Evolutionary conservation across 2,329 filamentous ascomycete genomes (phyloP).

Genomic region (Coniosporium tulheliwenetii): DNA sequence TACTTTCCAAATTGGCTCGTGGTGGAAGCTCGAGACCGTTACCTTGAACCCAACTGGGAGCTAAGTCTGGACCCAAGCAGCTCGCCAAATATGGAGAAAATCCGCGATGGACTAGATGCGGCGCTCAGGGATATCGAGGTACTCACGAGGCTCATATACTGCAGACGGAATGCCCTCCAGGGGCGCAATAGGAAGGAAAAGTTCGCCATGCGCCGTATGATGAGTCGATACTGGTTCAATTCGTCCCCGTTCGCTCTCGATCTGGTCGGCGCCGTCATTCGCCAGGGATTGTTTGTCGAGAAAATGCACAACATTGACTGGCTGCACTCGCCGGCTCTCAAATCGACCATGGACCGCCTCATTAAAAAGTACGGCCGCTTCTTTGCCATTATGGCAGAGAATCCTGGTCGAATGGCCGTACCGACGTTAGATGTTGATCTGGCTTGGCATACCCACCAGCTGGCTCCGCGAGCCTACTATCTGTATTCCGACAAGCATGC

Average conservation of each 20-base stretch:
- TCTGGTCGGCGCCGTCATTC: slow-evolving; percentile 46
- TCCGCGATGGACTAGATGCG: too few relatives aligned
- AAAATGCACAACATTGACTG: slow-evolving; percentile 69
- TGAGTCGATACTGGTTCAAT: slow-evolving; percentile 57
- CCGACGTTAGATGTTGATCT: slow-evolving; percentile 63
- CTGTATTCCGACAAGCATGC: slow-evolving; percentile 33
- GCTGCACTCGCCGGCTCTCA: slow-evolving; percentile 54
- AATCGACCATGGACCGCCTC: slow-evolving; percentile 47
- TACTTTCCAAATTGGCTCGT: too few relatives aligned
- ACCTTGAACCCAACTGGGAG: too few relatives aligned
- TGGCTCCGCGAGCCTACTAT: slow-evolving; percentile 49
- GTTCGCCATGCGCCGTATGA: slow-evolving; percentile 28
- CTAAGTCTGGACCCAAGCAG: too few relatives aligned
- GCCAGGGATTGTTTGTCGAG: slow-evolving; percentile 50
- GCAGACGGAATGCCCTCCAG: too few relatives aligned
- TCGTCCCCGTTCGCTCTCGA: slow-evolving; percentile 48
- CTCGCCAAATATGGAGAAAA: too few relatives aligned
- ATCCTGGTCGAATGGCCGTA: slow-evolving; percentile 37
- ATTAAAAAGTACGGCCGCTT: slow-evolving; percentile 52
- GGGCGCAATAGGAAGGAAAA: too few relatives aligned
- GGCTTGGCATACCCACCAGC: slow-evolving; percentile 70
- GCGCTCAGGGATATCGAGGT: too few relatives aligned
- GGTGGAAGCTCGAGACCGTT: too few relatives aligned
- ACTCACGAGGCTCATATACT: too few relatives aligned
- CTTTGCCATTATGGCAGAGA: slow-evolving; percentile 29